Percentiles rank a stretch among this genome's conserved stretches.
These are phyloP conservation scores for Solanum etuberosum DNA, from an alignment of 257 asterid genomes.

Conservation along the genomic window DNA sequence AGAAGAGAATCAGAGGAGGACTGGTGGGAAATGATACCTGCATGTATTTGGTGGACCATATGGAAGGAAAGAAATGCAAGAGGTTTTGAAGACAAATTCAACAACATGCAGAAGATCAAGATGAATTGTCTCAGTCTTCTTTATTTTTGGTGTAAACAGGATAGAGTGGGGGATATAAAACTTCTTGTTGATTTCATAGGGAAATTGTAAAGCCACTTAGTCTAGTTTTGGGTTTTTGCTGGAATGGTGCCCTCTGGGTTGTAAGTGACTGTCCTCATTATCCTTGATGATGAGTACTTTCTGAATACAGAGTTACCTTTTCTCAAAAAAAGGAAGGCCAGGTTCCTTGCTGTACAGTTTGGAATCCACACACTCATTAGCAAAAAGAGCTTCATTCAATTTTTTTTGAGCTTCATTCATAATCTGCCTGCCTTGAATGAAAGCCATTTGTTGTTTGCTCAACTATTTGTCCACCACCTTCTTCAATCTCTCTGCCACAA, in stretches of 20 bases:
- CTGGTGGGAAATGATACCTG: background rate
- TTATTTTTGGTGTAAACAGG: background rate
- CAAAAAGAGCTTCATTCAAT: background rate
- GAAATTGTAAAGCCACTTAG: background rate
- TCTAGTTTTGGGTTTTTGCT: background rate
- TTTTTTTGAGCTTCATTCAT: background rate
- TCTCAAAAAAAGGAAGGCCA: background rate
- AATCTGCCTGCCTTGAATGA: background rate
- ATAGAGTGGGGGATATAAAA: background rate
- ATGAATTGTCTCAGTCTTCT: no score
- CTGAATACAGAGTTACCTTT: background rate
- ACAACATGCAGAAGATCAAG: background rate
- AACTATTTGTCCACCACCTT: background rate
- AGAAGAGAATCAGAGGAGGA: background rate
- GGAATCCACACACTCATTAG: background rate
- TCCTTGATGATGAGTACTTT: background rate
- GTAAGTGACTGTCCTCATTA: background rate
- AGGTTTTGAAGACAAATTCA: background rate
- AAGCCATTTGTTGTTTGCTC: background rate
- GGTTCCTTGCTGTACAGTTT: background rate
- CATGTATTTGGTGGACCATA: background rate
- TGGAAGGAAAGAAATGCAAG: background rate
- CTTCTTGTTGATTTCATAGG: background rate
- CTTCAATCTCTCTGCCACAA: background rate
- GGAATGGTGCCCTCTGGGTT: background rate